Percentiles rank a stretch among this genome's conserved stretches.
These are phyloP conservation scores for Exophiala bonariae DNA, from an alignment of 2,329 filamentous ascomycete species.

Conservation along the genomic window DNA sequence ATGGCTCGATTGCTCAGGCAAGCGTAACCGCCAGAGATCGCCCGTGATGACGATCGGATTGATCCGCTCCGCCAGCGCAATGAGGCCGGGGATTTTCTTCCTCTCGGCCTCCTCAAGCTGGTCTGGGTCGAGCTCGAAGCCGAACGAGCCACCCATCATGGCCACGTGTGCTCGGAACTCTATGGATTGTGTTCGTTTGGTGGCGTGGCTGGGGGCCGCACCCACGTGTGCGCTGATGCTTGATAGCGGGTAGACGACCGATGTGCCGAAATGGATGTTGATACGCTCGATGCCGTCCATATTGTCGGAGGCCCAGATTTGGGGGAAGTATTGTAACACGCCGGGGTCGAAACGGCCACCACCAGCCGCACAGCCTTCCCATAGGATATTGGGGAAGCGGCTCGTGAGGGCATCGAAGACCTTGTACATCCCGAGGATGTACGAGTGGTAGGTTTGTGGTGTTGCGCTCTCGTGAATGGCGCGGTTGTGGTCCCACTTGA, in stretches of 20 bases:
- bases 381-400: slow-evolving; percentile 62
- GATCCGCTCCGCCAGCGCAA: slow-evolving; percentile 55
- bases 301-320: slow-evolving; percentile 66
- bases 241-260: slow-evolving; percentile 61
- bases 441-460: slow-evolving; percentile 56
- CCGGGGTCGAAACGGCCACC: slow-evolving; percentile 66
- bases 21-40: slow-evolving; percentile 59
- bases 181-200: slow-evolving; percentile 56
- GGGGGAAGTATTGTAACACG: slow-evolving; percentile 64
- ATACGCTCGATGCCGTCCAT: slow-evolving; percentile 64
- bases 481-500: slow-evolving; percentile 70
- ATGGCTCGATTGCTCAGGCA: slow-evolving; percentile 62
- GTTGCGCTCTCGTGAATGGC: slow-evolving; percentile 61
- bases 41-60: slow-evolving; percentile 61
- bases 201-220: slow-evolving; percentile 60
- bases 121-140: slow-evolving; percentile 61
- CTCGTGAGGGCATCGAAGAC: slow-evolving; percentile 62
- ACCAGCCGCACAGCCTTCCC: slow-evolving; percentile 66
- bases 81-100: slow-evolving; percentile 53
- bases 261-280: slow-evolving; percentile 64
- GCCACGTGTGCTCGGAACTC: slow-evolving; percentile 65
- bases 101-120: slow-evolving; percentile 54
- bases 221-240: slow-evolving; percentile 68
- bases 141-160: slow-evolving; percentile 69
- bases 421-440: slow-evolving; percentile 64